Base-by-base conservation (phyloP, 2,329 filamentous ascomycete species). In the Cephalotrichum gorgonifer region DNA sequence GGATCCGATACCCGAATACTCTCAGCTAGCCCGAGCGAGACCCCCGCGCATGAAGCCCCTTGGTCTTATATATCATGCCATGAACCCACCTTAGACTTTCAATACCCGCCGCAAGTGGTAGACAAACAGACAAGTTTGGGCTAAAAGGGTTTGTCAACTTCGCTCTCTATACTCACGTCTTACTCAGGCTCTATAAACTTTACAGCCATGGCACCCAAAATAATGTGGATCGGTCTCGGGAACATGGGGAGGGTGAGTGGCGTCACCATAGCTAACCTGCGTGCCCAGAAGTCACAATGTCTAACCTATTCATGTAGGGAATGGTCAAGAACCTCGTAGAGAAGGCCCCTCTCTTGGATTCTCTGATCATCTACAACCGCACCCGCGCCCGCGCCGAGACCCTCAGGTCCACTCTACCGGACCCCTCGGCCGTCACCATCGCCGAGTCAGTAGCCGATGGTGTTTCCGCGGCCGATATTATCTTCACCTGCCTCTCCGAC, bases 271-370 rank as follows among this genome's bases (percentile, higher is more conserved):
- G 42, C 15, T 45, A 38, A 41, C 27, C 44, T 27, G n/a, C 25
- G 17, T 4, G 49, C 14, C 27, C n/a, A 39, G 17, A 51, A 52
- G 44, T 17, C 51, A 52, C 53, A 51, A 51, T 62, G 50, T 53
- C 38, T 33, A n/a, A 50, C 17, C 27, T 25, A 48, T 11, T 26
- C 38, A 52, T n/a, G n/a, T n/a, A 88, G 85, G 88, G 84, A 54
- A 94, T 95, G 86, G 79, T 75, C 67, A 85, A 83, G 65, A 95
- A 95, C 62, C 72, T 96, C 33, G 81, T 85, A 9, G 75, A 84
- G 59, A 95, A 95, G 62, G 88, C 80, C 27, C 71, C 77, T 28
- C 78, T 90, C 26, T 73, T 81, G 25, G 75, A 79, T 26, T 86
- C 89, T 1, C 69, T 95, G 14, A 75, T 90, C 50, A 65, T 95